Evolutionary conservation across 106 monocot genomes (phyloP).

Genomic region (Ottelia alismoides): DNA sequence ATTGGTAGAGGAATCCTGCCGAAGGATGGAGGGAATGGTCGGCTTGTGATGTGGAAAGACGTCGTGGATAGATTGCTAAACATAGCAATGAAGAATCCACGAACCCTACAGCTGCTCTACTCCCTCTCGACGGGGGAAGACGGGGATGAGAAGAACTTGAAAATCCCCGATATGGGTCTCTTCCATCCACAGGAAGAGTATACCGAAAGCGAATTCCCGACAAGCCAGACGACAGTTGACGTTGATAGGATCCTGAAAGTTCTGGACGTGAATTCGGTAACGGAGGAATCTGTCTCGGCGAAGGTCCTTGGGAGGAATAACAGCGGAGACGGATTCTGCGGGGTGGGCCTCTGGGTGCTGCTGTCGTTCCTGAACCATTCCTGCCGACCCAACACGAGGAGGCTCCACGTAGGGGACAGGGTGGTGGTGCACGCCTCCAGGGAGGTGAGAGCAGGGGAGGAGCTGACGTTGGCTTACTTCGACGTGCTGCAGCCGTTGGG

Average conservation of each 20-base stretch:
- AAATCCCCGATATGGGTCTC: constrained; percentile 40
- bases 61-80: constrained; percentile 59
- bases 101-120: constrained; percentile 37
- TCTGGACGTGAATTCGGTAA: constrained; percentile 75
- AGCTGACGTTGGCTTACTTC: constrained; percentile 70
- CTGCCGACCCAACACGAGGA: constrained; percentile 61
- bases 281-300: constrained; percentile 35
- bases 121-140: constrained; percentile 42
- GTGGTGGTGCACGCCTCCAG: constrained; percentile 58
- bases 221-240: constrained; percentile 9
- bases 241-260: constrained; percentile 52
- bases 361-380: constrained; percentile 83
- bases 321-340: constrained; percentile 12
- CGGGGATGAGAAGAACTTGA: constrained; percentile 10
- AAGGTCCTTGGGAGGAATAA: constrained; percentile 34
- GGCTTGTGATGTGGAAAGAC: constrained; percentile 88
- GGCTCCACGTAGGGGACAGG: constrained; percentile 60
- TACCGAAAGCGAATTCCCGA: background rate
- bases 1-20: constrained; percentile 58
- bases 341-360: constrained; percentile 76
- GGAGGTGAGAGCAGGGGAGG: constrained; percentile 66
- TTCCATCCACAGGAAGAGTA: constrained; percentile 28
- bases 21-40: constrained; percentile 12
- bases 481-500: constrained; percentile 44
- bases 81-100: constrained; percentile 24